Evolutionary conservation across 139 green algal species (phyloP).

Genomic region (Limnomonas spitsbergensis): DNA sequence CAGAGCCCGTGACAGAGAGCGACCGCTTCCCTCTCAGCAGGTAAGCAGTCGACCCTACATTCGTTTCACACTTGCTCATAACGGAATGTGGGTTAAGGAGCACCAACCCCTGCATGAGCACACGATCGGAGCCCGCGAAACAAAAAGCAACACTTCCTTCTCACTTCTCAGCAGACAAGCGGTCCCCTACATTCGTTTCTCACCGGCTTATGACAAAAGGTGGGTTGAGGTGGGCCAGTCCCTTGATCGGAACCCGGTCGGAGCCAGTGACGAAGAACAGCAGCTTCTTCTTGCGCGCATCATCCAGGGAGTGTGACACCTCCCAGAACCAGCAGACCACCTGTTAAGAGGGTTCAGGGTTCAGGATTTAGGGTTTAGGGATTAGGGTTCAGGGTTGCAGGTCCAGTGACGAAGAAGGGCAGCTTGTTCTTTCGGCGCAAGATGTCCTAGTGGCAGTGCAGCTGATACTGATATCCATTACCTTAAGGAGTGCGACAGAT

Average conservation of each 20-base stretch:
- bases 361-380: no score
- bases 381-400: no score
- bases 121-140: background rate
- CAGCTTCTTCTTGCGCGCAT: slow-evolving; percentile 49
- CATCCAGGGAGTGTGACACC: slow-evolving; percentile 41
- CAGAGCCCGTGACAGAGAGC: no score
- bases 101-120: no score
- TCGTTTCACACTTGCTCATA: no score
- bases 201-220: slow-evolving; percentile 53
- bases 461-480: no score
- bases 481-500: slow-evolving; percentile 49
- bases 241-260: slow-evolving; percentile 71
- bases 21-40: no score
- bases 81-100: no score
- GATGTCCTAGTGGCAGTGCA: background rate
- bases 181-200: background rate
- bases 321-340: slow-evolving; percentile 76
- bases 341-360: no score
- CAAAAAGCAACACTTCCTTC: background rate
- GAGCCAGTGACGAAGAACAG: slow-evolving; percentile 71
- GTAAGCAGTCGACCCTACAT: no score
- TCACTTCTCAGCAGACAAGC: background rate
- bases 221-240: slow-evolving; percentile 56
- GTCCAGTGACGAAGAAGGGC: slow-evolving; percentile 70
- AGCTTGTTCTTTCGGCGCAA: slow-evolving; percentile 48